Conservation (phyloP, 768 basidiomycete genomes). For the Serpula lacrymans region DNA sequence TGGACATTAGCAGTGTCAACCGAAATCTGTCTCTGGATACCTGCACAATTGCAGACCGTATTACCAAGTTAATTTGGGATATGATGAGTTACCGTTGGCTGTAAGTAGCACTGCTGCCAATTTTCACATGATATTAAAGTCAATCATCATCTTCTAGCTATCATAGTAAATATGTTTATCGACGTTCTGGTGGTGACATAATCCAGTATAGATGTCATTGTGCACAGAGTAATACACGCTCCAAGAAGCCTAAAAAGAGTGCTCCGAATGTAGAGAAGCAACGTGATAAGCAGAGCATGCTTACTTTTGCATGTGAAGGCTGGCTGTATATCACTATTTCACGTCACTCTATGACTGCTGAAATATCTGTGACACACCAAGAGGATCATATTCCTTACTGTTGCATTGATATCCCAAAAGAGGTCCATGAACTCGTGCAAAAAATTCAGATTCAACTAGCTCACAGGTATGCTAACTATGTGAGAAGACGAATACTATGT, state of each 20-base stretch:
- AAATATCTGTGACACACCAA: constrained; percentile 14
- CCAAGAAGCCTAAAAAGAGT: constrained; percentile 7
- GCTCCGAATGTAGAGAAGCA: constrained; percentile 13
- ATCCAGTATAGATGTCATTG: constrained; percentile 7
- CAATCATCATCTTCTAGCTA: constrained; percentile 6
- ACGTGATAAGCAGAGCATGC: constrained; percentile 23
- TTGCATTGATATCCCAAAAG: constrained; percentile 14
- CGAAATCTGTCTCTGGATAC: constrained; percentile 5
- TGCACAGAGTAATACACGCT: constrained; percentile 18
- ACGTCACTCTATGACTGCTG: constrained; percentile 1
- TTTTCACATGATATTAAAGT: not conserved
- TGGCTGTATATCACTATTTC: constrained; percentile 21
- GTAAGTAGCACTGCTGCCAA: no score
- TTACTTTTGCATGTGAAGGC: constrained; percentile 20
- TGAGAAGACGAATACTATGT: no score
- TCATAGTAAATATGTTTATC: constrained; percentile 5
- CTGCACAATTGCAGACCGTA: not conserved
- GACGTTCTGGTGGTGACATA: constrained; percentile 10
- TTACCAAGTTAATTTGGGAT: constrained; percentile 6
- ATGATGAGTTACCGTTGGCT: constrained; percentile 9
- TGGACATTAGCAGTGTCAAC: not conserved
- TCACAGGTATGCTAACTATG: constrained; percentile 11
- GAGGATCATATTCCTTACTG: constrained; percentile 22
- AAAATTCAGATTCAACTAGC: constrained; percentile 4
- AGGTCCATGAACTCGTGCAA: constrained; percentile 9